A percentile compares a stretch with the other conserved stretches of the same genome.
Evolutionary conservation across 2,329 filamentous ascomycete species (phyloP).

Genomic region (Aspergillus terreus): DNA sequence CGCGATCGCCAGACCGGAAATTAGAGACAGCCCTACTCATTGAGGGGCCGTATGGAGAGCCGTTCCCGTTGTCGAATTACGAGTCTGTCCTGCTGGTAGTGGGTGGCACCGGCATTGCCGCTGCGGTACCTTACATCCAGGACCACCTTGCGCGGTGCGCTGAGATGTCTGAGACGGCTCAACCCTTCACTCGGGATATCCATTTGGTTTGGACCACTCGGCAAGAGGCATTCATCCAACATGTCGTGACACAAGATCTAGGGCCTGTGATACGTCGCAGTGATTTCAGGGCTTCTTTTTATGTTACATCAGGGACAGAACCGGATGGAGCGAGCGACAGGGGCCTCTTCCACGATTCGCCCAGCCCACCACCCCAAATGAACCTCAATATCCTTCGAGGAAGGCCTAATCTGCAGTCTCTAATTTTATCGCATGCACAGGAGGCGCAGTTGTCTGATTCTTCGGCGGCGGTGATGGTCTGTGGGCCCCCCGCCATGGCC

Average conservation of each 20-base stretch:
- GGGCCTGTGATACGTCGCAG: slow-evolving; percentile 19
- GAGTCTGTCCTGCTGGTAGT: slow-evolving; percentile 53
- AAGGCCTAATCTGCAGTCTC: slow-evolving; percentile 36
- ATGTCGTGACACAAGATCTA: slow-evolving; percentile 27
- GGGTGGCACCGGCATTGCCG: slow-evolving; percentile 31
- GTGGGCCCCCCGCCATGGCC: slow-evolving; percentile 45
- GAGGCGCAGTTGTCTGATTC: slow-evolving; percentile 24
- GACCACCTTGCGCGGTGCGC: slow-evolving; percentile 24
- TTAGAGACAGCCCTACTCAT: slow-evolving; percentile 40
- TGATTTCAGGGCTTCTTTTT: slow-evolving; percentile 31
- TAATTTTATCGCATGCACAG: slow-evolving; percentile 31
- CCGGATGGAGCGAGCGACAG: too few relatives aligned
- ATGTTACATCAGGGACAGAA: slow-evolving; percentile 17
- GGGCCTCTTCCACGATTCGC: background rate
- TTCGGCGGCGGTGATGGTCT: slow-evolving; percentile 40
- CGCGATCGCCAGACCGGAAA: slow-evolving; percentile 18
- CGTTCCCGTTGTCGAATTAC: slow-evolving; percentile 40
- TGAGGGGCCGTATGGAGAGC: slow-evolving; percentile 50
- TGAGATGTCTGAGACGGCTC: slow-evolving; percentile 7
- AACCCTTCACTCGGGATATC: slow-evolving; percentile 22
- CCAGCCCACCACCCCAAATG: background rate
- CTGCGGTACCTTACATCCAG: slow-evolving; percentile 46
- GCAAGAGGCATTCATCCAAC: slow-evolving; percentile 27
- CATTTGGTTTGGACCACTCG: slow-evolving; percentile 34
- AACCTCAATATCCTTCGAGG: slow-evolving; percentile 14